phyloP scores from a whole-genome alignment of 2,329 filamentous ascomycete genomes.

The Myriosclerotinia scirpicola region DNA sequence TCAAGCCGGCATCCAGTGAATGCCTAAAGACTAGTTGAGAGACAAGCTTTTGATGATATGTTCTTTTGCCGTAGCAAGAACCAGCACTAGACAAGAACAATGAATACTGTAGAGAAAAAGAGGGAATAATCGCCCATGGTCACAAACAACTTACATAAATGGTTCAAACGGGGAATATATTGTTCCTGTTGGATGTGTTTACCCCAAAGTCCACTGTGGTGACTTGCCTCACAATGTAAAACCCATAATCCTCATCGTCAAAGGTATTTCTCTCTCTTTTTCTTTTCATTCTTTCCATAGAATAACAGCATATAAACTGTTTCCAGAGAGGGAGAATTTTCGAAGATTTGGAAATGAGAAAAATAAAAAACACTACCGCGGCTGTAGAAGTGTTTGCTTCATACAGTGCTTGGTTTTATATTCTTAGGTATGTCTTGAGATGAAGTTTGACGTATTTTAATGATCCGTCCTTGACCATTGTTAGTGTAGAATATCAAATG shows the following conservation, averaged over 20 bases:
- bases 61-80: not conserved
- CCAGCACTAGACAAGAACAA: not conserved
- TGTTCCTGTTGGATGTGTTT: not conserved
- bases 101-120: not conserved
- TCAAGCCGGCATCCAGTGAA: not conserved
- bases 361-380: no score
- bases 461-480: slow-evolving; percentile 44
- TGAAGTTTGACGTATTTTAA: slow-evolving; percentile 58
- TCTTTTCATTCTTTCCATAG: not conserved
- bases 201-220: not conserved
- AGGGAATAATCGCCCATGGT: not conserved
- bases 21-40: not conserved
- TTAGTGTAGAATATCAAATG: not conserved
- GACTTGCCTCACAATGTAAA: not conserved
- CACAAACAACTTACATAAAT: not conserved
- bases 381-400: slow-evolving; percentile 41
- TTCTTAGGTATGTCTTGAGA: slow-evolving; percentile 52
- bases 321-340: no score
- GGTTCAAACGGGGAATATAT: not conserved
- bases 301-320: no score
- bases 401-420: slow-evolving; percentile 51
- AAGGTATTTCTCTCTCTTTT: not conserved
- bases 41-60: not conserved
- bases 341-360: no score
- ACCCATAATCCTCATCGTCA: not conserved